phyloP scores from a whole-genome alignment of 1,284 basidiomycete genomes.

The Crepidotus sp. region DNA sequence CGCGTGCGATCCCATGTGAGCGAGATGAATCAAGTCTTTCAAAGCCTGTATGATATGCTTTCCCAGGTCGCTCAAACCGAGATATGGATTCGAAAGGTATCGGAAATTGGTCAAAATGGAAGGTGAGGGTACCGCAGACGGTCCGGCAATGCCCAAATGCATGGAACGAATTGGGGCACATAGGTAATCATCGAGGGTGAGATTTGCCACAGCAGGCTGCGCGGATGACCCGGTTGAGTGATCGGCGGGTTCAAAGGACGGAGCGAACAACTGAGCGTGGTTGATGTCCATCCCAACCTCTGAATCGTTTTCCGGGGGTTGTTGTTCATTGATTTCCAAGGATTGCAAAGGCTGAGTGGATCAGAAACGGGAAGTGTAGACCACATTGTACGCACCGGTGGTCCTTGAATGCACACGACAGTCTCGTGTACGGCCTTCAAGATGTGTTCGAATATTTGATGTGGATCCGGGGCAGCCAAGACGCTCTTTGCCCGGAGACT shows the following conservation, averaged over 20 bases:
- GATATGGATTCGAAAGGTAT: background rate
- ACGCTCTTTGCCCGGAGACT: background rate
- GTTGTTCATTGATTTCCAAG: background rate
- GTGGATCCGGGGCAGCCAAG: background rate
- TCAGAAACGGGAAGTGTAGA: background rate
- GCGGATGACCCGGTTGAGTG: background rate
- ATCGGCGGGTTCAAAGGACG: background rate
- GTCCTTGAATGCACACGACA: background rate
- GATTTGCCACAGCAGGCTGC: background rate
- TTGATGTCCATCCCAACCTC: background rate
- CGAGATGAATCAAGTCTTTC: background rate
- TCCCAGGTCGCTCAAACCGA: background rate
- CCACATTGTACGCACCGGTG: background rate
- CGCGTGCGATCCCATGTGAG: background rate
- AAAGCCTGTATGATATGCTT: background rate
- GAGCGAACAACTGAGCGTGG: background rate
- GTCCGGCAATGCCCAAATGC: background rate
- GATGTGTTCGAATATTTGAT: conserved; percentile 7
- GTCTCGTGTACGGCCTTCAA: conserved; percentile 3
- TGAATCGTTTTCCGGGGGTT: background rate
- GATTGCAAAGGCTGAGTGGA: background rate
- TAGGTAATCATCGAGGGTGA: background rate
- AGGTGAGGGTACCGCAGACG: too few species aligned
- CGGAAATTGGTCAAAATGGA: background rate
- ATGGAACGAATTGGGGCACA: background rate